A percentile compares a stretch with the other conserved stretches of the same genome.
Evolutionary conservation across 306 rosid genomes (phyloP).

Genomic region (Glycine soja): DNA sequence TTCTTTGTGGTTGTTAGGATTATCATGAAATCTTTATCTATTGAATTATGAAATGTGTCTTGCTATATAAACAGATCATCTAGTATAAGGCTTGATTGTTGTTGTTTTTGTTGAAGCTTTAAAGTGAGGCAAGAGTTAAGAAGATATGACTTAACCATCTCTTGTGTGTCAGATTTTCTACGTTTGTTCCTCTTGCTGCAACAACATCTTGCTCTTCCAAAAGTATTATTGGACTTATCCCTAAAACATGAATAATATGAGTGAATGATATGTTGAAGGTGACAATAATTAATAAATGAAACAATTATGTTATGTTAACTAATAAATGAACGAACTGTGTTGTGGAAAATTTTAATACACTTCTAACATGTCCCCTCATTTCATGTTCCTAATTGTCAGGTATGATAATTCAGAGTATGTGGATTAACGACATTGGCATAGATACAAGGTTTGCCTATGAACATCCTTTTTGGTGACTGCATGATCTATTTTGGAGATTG

Average conservation of each 20-base stretch:
- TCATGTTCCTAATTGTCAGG: constrained; percentile 58
- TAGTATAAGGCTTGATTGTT: constrained; percentile 23
- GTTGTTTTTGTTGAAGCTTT: constrained; percentile 34
- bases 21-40: constrained; percentile 31
- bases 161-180: no score
- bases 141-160: no score
- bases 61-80: constrained; percentile 3
- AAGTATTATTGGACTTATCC: no score
- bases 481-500: neutral
- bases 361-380: neutral
- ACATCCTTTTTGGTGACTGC: constrained; percentile 30
- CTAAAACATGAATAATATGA: no score
- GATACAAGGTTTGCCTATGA: constrained; percentile 82
- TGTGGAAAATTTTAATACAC: neutral
- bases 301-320: no score
- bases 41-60: neutral
- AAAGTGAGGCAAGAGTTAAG: neutral
- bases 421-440: constrained; percentile 96
- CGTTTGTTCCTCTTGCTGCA: no score
- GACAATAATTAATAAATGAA: no score
- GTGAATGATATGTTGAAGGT: no score
- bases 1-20: constrained; percentile 93
- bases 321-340: no score
- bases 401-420: constrained; percentile 79
- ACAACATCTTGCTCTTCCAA: no score